Evolutionary conservation across 2,329 filamentous ascomycete species (phyloP), one percentile per base, ranked within the genome.

Genomic region (Exophiala sp.): DNA sequence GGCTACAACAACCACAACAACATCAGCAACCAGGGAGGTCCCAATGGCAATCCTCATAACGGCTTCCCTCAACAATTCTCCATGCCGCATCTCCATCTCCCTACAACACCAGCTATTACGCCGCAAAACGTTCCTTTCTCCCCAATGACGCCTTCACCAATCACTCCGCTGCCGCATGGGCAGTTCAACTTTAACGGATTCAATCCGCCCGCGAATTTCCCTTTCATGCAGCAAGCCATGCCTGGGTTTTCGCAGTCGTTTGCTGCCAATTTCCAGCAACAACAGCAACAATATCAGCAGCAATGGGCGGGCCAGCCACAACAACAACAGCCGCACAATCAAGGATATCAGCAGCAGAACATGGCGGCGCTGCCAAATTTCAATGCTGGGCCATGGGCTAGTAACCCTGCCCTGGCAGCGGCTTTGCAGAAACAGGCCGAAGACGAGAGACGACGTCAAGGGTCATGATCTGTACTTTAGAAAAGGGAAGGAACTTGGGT

Each of bases 231-330:
- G 1, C 49, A 44, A 30, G 24, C 48, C 13, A 19, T 27, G 9
- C 38, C 43, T 3, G 38, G 38, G 5, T 32, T 41, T n/a, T 11
- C 35, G 37, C 16, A 43, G 10, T 30, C 39, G 13, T 38, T 59
- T 46, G 62, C 18, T 46, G 59, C 2, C 61, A 63, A 32, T 57
- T 63, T 34, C 56, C 64, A 60, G 42, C 63, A 66, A 39, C 68
- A 68, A n/a, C 65, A 69, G 44, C 64, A 68, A 43, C 67, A 68
- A 48, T 59, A 62, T 14, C 65, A 65, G 51, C 58, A 60, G 43
- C 71, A 68, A 55, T 77, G 74, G 55, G 72, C 71, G 30, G 69
- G 61, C 27, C 61, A 49, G 7, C 23, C 23, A 24, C 38, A 38
- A 13, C 35, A 38, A 13, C 35, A 38, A 21, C 35, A 19, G 29